Base-by-base conservation (phyloP, 192 early-diverging fungal genomes). In the Coemansia sp. region DNA sequence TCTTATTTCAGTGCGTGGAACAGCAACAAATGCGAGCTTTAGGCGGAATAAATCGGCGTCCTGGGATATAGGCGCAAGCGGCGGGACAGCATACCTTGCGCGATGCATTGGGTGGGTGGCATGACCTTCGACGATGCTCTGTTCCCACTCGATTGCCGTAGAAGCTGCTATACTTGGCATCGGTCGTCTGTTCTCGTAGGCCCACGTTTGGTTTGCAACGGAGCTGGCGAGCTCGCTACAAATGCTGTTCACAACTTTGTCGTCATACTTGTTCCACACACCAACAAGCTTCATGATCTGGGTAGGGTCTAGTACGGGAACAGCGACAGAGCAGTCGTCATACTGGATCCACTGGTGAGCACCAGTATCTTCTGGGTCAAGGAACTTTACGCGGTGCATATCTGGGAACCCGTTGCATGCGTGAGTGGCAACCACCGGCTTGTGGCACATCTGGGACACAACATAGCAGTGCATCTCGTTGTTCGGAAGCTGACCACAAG, bases 31-130 rank as follows among this genome's bases (percentile, higher is more conserved):
- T 9, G 79, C 69, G 22, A 89, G 55, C 3, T 40, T 54, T 10
- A 81, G 71, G 17, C 70, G 63, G 23, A 59, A 73, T 9, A 88
- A 63, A 40, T 87, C 70, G 0, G 81, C 65, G 0, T 67, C 74
- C 2, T 79, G 76, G 4, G 49, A 19, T 32, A 87, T 67, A 1
- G 82, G 74, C 10, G 53, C 61, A 49, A 89, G 84, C 4, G 88
- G 88, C 11, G 83, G 75, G 23, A 84, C 63, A 5, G 86, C 77
- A 19, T 83, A 71, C 9, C 88, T 67, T 19, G 87, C 79, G 50
- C 87, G 85, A 56, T 88, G 84, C 88, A 89, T 89, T 9, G 88
- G 88, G 58, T 89, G 88, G 0, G 86, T 86, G n/a, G 87, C 83
- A 66, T 89, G 88, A 14, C 88, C 88, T 56, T 89, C 88, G 9